Base-by-base conservation (phyloP, 2,329 filamentous ascomycete genomes). In the Diaporthe sp. region DNA sequence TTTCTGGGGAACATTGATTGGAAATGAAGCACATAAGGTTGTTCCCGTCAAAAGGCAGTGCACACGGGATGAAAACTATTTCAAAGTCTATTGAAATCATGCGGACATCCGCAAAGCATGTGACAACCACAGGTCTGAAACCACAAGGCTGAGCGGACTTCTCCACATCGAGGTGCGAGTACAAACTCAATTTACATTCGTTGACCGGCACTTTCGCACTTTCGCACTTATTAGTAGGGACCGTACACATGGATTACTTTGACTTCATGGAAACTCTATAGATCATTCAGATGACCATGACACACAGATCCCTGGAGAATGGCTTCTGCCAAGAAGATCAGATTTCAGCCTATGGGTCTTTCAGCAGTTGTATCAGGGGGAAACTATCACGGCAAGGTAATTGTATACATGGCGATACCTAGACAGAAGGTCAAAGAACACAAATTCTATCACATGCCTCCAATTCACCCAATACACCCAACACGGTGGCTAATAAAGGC, bases 21-120 rank as follows among this genome's bases (percentile, higher is more conserved):
- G 57, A n/a, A n/a, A n/a, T n/a, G 57, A 25, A 28, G 35, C 33
- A 4, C 57, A 60, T 58, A 58, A 58, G 55, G 30, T 58, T 58
- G 38, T n/a, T 33, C 55, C 55, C 42, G 57, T 61, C 9, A 4
- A 4, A 28, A 28, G 8, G 30, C 35, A 28, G n/a, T 5, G n/a
- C 19, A 9, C 38, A 19, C 42, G n/a, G 13, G 38, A 28, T 28
- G 19, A 22, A 42, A 61, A 9, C 1, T 1, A 9, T 9, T 15
- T 19, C 12, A 10, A 42, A 42, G 13, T 4, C 8, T 28, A 28
- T 42, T 28, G 3, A 25, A 61, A 28, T 28, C 9, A 25, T 19
- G 12, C 35, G 57, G 57, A 61, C n/a, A 13, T 61, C 35, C 57
- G 57, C 57, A 42, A 42, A 42, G 30, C n/a, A 42, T 61, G 38